Evolutionary conservation across 768 basidiomycete genomes (phyloP).

Genomic region (Ramaria sp.): DNA sequence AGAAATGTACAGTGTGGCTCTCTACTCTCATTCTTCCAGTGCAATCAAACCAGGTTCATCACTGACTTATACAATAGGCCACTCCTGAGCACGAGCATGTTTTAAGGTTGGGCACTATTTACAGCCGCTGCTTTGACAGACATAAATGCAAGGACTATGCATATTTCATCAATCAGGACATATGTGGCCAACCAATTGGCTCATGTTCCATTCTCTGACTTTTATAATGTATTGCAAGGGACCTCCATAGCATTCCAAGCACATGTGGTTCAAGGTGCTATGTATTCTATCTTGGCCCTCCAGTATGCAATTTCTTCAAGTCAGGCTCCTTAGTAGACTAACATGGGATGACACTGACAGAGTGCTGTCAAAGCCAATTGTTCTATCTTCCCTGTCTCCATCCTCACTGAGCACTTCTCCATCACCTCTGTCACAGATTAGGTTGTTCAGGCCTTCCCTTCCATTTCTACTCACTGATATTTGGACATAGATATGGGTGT

Average conservation of each 20-base stretch:
- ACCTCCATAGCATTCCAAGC: neutral
- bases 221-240: neutral
- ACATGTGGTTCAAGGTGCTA: neutral
- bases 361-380: too few species aligned
- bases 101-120: constrained; percentile 49
- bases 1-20: neutral
- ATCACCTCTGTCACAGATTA: too few species aligned
- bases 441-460: too few species aligned
- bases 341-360: neutral
- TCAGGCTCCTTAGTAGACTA: neutral
- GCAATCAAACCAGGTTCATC: neutral
- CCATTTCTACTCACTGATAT: too few species aligned
- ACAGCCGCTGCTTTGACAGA: constrained; percentile 42
- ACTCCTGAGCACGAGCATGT: neutral
- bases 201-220: neutral
- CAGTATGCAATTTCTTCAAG: neutral
- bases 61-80: neutral
- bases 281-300: neutral
- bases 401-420: too few species aligned
- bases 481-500: too few species aligned
- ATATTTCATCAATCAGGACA: constrained; percentile 39
- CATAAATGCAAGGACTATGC: constrained; percentile 32
- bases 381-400: too few species aligned
- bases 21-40: neutral
- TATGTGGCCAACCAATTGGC: constrained; percentile 26